Percentiles rank a stretch among this genome's conserved stretches.
These are phyloP conservation scores for Smittium culicis DNA, from an alignment of 371 early-diverging fungal species.

Conservation along the genomic window DNA sequence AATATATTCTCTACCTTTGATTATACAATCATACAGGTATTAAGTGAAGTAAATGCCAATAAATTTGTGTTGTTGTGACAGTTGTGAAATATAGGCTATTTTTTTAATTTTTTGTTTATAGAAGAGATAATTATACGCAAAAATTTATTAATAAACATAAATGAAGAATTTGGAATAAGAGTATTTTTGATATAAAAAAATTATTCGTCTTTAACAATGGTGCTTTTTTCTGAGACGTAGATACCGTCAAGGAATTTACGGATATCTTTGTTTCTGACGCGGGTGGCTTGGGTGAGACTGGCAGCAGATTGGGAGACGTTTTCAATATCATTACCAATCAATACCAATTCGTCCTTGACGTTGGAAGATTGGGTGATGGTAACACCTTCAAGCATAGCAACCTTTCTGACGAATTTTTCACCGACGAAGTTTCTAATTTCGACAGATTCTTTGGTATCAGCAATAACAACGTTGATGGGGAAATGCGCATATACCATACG, in stretches of 20 bases:
- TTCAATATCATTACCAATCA: conserved; percentile 93
- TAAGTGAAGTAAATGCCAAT: no score
- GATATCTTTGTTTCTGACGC: conserved; percentile 91
- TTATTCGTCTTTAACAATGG: conserved; percentile 29
- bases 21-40: no score
- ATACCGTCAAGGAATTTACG: conserved; percentile 99
- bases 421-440: conserved; percentile 99
- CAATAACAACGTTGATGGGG: conserved; percentile 96
- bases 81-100: no score
- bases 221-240: conserved; percentile 82
- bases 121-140: background rate
- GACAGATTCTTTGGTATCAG: conserved; percentile 57
- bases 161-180: background rate
- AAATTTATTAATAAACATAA: background rate
- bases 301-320: conserved; percentile 96
- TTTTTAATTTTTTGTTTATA: no score
- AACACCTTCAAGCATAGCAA: conserved; percentile 87
- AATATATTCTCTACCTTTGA: no score
- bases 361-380: conserved; percentile 61
- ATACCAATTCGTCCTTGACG: conserved; percentile 94
- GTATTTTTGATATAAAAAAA: background rate
- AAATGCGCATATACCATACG: conserved; percentile 99
- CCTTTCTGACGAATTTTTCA: conserved; percentile 86
- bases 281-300: conserved; percentile 71
- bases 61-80: no score